Base-by-base conservation (phyloP, 495 filamentous ascomycete genomes). In the Penicillium cinerascens region DNA sequence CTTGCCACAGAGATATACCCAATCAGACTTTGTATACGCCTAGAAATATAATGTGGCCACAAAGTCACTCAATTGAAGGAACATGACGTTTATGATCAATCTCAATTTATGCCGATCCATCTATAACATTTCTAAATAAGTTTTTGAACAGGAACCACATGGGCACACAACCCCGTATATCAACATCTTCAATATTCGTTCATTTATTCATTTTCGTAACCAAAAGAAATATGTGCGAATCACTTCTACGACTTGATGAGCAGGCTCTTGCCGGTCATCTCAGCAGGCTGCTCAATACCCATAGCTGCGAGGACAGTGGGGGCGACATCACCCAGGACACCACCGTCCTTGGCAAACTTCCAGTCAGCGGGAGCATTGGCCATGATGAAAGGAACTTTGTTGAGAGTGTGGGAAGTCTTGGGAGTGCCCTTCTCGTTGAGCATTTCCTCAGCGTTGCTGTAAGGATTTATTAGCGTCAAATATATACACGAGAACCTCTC, bases 381-480 rank as follows among this genome's bases (percentile, higher is more conserved):
- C 91, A 98, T 93, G 63, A 97, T 81, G 74, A 98, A 96, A 10
- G 93, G 93, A 44, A 98, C 93, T 70, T 89, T 89, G 80, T 98
- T 98, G 46, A 86, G 91, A 21, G 93, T 98, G 78, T 98, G 93
- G 42, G 89, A 92, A 13, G 93, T 98, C 83, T 98, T 98, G 41
- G 93, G 93, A 64, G 88, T 92, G 64, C 90, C 88, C 65, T 95
- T 87, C 59, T 89, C 83, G 70, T 88, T 97, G 73, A 96, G 82
- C 93, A 98, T 98, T 79, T 98, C 93, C 78, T 98, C 93, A 46
- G 93, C 93, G 63, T 98, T 98, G 49, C 83, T 85, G 47, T n/a
- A 25, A 17, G 13, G 13, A 21, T 42, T 18, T 8, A 23, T 58
- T 51, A 64, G 49, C 27, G 3, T 4, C 33, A 9, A 36, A 36